A percentile compares a stretch with the other conserved stretches of the same genome.
phyloP scores from a whole-genome alignment of 768 basidiomycete genomes.

The Kwoniella europaea region DNA sequence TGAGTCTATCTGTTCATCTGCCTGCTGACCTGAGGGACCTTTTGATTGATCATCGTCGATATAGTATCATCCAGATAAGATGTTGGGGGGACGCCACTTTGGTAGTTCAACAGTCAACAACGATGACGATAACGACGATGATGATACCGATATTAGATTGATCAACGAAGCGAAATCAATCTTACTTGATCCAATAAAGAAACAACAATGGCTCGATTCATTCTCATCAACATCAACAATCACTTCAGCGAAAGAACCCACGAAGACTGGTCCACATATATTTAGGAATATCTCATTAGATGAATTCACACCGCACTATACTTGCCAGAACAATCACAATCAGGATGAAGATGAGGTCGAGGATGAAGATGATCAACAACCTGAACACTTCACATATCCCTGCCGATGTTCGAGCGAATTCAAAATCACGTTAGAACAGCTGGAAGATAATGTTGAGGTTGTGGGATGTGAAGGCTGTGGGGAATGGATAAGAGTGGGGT shows the following conservation, averaged over 20 bases:
- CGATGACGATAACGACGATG: not conserved
- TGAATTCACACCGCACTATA: slow-evolving; percentile 34
- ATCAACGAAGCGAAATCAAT: slow-evolving; percentile 46
- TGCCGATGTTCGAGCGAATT: slow-evolving; percentile 58
- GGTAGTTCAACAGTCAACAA: not conserved
- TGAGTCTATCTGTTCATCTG: slow-evolving; percentile 6
- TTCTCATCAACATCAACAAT: not conserved
- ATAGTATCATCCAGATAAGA: slow-evolving; percentile 37
- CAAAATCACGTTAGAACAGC: slow-evolving; percentile 51
- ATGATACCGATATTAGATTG: slow-evolving; percentile 12
- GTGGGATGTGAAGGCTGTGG: slow-evolving; percentile 60
- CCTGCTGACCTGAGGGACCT: no score
- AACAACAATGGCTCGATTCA: not conserved
- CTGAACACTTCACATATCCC: slow-evolving; percentile 55
- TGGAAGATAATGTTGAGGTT: slow-evolving; percentile 59
- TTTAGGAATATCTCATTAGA: slow-evolving; percentile 29
- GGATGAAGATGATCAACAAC: slow-evolving; percentile 41
- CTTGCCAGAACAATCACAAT: not conserved
- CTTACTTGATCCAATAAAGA: slow-evolving; percentile 3
- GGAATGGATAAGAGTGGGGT: slow-evolving; percentile 59
- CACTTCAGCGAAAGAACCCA: not conserved
- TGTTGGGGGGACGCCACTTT: not conserved
- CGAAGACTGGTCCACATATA: slow-evolving; percentile 25
- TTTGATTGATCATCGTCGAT: not conserved
- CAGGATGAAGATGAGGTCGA: slow-evolving; percentile 3